These are phyloP conservation scores for Lachnellula subtilissima DNA, from an alignment of 2,329 filamentous ascomycete species.

Conservation along the genomic window DNA sequence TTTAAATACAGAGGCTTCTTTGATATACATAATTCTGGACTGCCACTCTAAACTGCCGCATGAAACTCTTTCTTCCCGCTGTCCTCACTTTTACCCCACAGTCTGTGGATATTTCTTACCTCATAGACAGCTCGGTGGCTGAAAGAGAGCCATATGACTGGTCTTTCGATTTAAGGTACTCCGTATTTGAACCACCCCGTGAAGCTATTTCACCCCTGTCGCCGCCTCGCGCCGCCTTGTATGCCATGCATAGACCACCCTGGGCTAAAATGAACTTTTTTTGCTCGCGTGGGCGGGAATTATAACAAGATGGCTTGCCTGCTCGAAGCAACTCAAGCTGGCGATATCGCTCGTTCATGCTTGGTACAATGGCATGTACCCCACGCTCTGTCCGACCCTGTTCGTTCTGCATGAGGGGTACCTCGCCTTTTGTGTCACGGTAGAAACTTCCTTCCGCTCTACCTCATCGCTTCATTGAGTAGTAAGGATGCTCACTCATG, in stretches of 20 bases:
- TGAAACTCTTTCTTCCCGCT: conserved; percentile 8
- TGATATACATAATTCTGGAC: not conserved
- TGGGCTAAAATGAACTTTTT: conserved; percentile 1
- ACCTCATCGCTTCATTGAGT: not conserved
- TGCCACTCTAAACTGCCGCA: not conserved
- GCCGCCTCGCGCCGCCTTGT: conserved; percentile 5
- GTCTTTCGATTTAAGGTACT: conserved; percentile 6
- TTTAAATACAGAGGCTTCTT: too few species aligned
- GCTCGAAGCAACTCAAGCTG: not conserved
- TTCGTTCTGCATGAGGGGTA: too few species aligned
- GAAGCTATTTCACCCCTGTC: not conserved
- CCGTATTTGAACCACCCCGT: conserved; percentile 4
- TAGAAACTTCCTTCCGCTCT: conserved; percentile 1
- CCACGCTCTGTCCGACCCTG: too few species aligned
- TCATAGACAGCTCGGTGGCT: conserved; percentile 3
- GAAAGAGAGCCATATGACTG: not conserved
- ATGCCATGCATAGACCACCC: conserved; percentile 4
- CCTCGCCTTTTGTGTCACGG: conserved; percentile 4
- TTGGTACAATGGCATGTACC: not conserved
- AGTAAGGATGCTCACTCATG: not conserved
- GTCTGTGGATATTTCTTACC: conserved; percentile 11
- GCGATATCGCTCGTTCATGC: not conserved
- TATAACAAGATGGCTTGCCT: not conserved
- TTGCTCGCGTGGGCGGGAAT: not conserved
- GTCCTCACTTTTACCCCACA: conserved; percentile 18